phyloP scores from a whole-genome alignment of 768 basidiomycete species.

The Multifurca ochricompacta region DNA sequence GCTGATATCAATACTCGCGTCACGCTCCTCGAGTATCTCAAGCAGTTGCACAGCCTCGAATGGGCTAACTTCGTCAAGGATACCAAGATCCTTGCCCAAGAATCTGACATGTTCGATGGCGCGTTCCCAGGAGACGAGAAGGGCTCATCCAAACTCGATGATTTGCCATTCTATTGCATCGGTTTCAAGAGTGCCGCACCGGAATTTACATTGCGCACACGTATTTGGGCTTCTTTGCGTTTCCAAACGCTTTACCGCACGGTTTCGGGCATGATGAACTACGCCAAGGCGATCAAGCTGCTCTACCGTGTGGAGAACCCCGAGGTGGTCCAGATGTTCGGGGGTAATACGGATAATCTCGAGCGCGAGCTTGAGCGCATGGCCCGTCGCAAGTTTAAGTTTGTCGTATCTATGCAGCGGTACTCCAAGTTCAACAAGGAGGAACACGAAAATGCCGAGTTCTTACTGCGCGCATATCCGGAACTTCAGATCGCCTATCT shows the following conservation, averaged over 20 bases:
- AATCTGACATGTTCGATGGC: constrained; percentile 80
- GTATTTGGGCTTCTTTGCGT: constrained; percentile 98
- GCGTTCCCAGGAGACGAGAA: constrained; percentile 76
- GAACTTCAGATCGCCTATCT: constrained; percentile 98
- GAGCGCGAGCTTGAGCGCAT: constrained; percentile 96
- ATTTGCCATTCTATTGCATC: constrained; percentile 95
- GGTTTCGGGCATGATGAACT: constrained; percentile 99
- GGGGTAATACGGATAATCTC: constrained; percentile 94
- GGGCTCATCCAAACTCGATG: constrained; percentile 73
- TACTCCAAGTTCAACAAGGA: constrained; percentile 99
- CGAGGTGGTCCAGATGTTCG: constrained; percentile 94
- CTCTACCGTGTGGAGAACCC: constrained; percentile 99
- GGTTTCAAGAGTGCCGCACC: constrained; percentile 99
- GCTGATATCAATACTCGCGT: constrained; percentile 97
- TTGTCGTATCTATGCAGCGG: constrained; percentile 98
- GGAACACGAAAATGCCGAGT: constrained; percentile 98
- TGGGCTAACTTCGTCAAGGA: constrained; percentile 99
- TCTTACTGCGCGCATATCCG: constrained; percentile 93
- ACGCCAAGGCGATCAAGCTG: constrained; percentile 97
- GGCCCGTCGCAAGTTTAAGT: constrained; percentile 98
- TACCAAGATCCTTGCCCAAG: constrained; percentile 97
- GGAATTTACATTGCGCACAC: constrained; percentile 95
- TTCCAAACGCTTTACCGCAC: constrained; percentile 98
- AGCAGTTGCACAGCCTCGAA: constrained; percentile 95
- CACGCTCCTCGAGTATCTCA: constrained; percentile 94